These are phyloP conservation scores for Microdochium trichocladiopsis DNA, from an alignment of 2,329 filamentous ascomycete genomes.

Conservation along the genomic window DNA sequence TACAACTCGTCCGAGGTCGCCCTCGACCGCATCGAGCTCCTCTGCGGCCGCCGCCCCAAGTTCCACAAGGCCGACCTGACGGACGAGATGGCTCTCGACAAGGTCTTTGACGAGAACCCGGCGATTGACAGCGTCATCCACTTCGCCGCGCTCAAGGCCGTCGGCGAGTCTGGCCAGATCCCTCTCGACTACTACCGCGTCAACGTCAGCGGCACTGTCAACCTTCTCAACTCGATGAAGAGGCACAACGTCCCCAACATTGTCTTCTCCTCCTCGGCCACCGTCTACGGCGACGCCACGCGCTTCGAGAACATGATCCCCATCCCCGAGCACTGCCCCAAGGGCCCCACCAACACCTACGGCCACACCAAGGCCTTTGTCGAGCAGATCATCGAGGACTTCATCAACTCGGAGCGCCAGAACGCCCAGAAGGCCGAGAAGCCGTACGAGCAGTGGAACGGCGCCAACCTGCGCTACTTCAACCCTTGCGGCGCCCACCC, in stretches of 20 bases:
- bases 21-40: slow-evolving; percentile 89
- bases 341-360: slow-evolving; percentile 95
- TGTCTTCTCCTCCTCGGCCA: slow-evolving; percentile 96
- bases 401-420: slow-evolving; percentile 78
- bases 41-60: slow-evolving; percentile 77
- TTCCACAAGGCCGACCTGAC: slow-evolving; percentile 89
- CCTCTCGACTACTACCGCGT: slow-evolving; percentile 97
- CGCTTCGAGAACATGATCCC: slow-evolving; percentile 97
- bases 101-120: slow-evolving; percentile 81
- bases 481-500: slow-evolving; percentile 95
- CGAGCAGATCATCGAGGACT: slow-evolving; percentile 86
- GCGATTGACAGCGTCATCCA: slow-evolving; percentile 98
- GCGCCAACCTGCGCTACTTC: slow-evolving; percentile 89
- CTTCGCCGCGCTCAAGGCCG: slow-evolving; percentile 97
- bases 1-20: slow-evolving; percentile 95
- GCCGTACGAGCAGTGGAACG: slow-evolving; percentile 80
- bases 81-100: slow-evolving; percentile 73
- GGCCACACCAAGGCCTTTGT: slow-evolving; percentile 93
- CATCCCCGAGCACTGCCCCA: slow-evolving; percentile 93
- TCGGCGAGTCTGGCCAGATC: slow-evolving; percentile 89
- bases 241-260: slow-evolving; percentile 91
- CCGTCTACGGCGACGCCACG: slow-evolving; percentile 96
- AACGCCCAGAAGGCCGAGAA: slow-evolving; percentile 76
- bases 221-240: slow-evolving; percentile 79
- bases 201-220: slow-evolving; percentile 89